These are phyloP conservation scores for Hypoxylon sp. DNA, from an alignment of 2,329 filamentous ascomycete genomes.

Conservation along the genomic window DNA sequence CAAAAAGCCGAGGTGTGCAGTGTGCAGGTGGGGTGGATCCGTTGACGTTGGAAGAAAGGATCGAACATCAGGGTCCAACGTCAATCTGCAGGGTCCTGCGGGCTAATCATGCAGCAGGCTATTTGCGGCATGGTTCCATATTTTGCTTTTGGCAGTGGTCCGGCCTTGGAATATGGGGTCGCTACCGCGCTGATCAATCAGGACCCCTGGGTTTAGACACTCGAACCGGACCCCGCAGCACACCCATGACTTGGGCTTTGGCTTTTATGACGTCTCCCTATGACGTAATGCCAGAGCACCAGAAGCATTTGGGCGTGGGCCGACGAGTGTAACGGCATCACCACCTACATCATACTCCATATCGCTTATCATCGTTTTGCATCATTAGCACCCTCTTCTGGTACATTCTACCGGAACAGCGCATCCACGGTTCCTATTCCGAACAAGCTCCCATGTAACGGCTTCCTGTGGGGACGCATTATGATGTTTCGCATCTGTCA, in stretches of 20 bases:
- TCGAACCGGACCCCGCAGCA: slow-evolving; percentile 34
- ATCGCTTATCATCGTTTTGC: slow-evolving; percentile 43
- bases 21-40: slow-evolving; percentile 36
- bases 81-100: slow-evolving; percentile 53
- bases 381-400: slow-evolving; percentile 39
- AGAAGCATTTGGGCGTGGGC: slow-evolving; percentile 33
- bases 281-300: slow-evolving; percentile 42
- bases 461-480: slow-evolving; percentile 32
- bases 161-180: slow-evolving; percentile 26
- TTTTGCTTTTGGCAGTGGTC: slow-evolving; percentile 16
- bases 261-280: slow-evolving; percentile 41
- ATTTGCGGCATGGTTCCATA: slow-evolving; percentile 40
- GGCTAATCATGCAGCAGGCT: slow-evolving; percentile 41
- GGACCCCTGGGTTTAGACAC: slow-evolving; percentile 29
- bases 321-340: slow-evolving; percentile 43
- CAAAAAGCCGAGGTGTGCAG: slow-evolving; percentile 11
- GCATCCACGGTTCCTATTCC: slow-evolving; percentile 37
- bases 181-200: slow-evolving; percentile 37
- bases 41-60: slow-evolving; percentile 42
- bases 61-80: slow-evolving; percentile 49
- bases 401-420: slow-evolving; percentile 41
- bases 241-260: slow-evolving; percentile 25
- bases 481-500: slow-evolving; percentile 47
- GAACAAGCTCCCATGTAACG: slow-evolving; percentile 38
- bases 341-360: slow-evolving; percentile 50